Conservation (phyloP, 2,329 filamentous ascomycete genomes). For the Hortaea sp. region DNA sequence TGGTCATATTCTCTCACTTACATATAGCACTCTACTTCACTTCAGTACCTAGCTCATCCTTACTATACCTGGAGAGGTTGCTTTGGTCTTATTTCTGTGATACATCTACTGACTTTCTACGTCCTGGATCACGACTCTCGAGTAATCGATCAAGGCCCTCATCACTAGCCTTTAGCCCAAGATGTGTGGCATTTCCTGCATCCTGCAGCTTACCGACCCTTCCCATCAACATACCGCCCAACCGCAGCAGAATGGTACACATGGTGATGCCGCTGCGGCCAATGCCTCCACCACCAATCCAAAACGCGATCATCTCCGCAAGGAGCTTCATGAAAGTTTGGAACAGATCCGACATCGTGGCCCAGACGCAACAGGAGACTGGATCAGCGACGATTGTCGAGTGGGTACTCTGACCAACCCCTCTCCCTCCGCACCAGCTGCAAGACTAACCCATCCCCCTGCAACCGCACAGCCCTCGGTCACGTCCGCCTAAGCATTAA, state of each 20-base stretch:
- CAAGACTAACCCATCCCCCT: background rate
- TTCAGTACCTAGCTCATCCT: no score
- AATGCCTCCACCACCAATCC: background rate
- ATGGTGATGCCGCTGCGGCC: background rate
- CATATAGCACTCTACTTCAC: no score
- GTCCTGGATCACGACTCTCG: no score
- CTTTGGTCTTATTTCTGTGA: no score
- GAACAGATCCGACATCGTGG: conserved; percentile 36
- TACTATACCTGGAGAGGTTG: no score
- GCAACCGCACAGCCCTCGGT: conserved; percentile 29
- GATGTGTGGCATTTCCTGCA: conserved; percentile 24
- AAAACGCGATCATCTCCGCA: conserved; percentile 9
- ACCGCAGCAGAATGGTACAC: background rate
- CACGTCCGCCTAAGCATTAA: conserved; percentile 46
- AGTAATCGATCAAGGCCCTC: no score
- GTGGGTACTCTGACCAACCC: conserved; percentile 26
- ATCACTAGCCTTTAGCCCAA: conserved; percentile 1
- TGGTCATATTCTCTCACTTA: no score
- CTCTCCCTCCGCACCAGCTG: background rate
- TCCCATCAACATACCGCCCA: conserved; percentile 6
- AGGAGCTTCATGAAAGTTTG: conserved; percentile 23
- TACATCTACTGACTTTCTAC: no score
- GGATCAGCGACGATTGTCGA: conserved; percentile 35
- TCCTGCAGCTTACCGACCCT: conserved; percentile 6
- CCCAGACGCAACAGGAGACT: conserved; percentile 36